Conservation (phyloP, 2,329 filamentous ascomycete genomes). For the Botrytis cinerea region DNA sequence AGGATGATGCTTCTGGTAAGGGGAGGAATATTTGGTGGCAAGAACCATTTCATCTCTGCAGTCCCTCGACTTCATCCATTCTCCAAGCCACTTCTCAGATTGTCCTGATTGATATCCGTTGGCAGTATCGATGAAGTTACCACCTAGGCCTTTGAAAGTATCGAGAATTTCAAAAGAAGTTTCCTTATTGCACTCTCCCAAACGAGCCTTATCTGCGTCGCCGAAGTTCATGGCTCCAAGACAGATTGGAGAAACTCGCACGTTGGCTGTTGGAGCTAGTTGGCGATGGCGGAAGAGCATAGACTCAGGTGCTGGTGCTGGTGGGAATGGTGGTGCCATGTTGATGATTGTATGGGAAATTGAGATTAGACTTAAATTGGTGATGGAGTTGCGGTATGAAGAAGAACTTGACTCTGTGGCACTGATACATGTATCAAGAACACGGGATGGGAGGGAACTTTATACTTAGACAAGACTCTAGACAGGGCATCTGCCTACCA, state of each 20-base stretch:
- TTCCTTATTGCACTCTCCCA: constrained; percentile 59
- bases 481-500: not conserved
- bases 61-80: constrained; percentile 54
- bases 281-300: constrained; percentile 65
- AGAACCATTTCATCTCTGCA: constrained; percentile 55
- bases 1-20: not conserved
- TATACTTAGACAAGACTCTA: not conserved
- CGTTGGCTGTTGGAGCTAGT: constrained; percentile 63
- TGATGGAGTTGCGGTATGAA: not conserved
- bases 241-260: constrained; percentile 66
- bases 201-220: constrained; percentile 47
- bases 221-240: constrained; percentile 69
- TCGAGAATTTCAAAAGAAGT: constrained; percentile 58
- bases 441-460: not conserved
- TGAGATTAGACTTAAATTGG: not conserved
- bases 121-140: constrained; percentile 66
- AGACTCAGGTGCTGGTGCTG: constrained; percentile 50
- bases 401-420: not conserved
- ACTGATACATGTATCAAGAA: not conserved
- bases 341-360: not conserved
- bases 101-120: constrained; percentile 60
- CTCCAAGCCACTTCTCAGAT: constrained; percentile 58
- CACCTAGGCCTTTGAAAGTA: constrained; percentile 54
- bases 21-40: constrained; percentile 54
- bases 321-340: constrained; percentile 30